Evolutionary conservation across 2,329 filamentous ascomycete species (phyloP).

Genomic region (Blastomyces emzantsi): DNA sequence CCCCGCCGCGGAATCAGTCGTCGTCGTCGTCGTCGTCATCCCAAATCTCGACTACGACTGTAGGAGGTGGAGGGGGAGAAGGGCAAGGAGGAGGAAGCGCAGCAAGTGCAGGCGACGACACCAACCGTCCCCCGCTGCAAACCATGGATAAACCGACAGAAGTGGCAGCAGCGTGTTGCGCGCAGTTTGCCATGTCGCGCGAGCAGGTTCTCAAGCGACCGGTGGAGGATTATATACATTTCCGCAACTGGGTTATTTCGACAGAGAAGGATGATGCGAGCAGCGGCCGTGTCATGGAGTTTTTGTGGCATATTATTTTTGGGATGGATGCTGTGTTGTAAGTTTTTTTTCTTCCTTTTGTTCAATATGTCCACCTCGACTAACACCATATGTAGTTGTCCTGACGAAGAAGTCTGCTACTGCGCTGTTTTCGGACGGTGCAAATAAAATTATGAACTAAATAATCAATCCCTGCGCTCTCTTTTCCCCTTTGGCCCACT

Average conservation of each 20-base stretch:
- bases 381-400: not conserved
- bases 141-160: slow-evolving; percentile 26
- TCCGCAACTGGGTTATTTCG: slow-evolving; percentile 47
- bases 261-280: slow-evolving; percentile 44
- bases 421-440: slow-evolving; percentile 2
- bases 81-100: not conserved
- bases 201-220: slow-evolving; percentile 41
- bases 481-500: not conserved
- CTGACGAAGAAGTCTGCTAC: not conserved
- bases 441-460: not conserved
- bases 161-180: slow-evolving; percentile 48
- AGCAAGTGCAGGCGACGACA: not conserved
- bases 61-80: slow-evolving; percentile 2
- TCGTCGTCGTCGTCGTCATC: not conserved
- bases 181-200: slow-evolving; percentile 52
- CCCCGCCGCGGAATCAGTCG: slow-evolving; percentile 9
- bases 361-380: not conserved
- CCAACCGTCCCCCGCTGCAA: not conserved
- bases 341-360: slow-evolving; percentile 5
- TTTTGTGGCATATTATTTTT: slow-evolving; percentile 50
- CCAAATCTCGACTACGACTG: slow-evolving; percentile 14
- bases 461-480: too few species aligned
- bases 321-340: slow-evolving; percentile 24
- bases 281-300: slow-evolving; percentile 50
- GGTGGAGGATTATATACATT: slow-evolving; percentile 42